These are phyloP conservation scores for Brasilioporus rufonigricans DNA, from an alignment of 768 basidiomycete species.

Conservation along the genomic window DNA sequence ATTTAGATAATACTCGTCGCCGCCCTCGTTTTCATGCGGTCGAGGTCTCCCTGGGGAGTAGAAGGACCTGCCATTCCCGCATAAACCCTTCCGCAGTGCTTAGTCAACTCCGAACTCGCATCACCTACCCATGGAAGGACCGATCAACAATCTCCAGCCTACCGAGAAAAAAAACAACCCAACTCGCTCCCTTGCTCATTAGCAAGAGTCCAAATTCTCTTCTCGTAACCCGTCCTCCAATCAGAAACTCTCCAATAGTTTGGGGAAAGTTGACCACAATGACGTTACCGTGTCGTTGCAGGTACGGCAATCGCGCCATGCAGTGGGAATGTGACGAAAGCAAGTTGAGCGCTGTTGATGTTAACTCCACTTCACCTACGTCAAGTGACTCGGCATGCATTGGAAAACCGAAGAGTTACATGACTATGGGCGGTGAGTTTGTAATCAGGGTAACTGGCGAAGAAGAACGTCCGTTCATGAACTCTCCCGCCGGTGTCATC, in stretches of 20 bases:
- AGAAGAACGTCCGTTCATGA: not conserved
- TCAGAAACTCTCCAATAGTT: not conserved
- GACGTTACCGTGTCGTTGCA: not conserved
- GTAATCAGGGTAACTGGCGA: not conserved
- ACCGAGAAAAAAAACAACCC: not conserved
- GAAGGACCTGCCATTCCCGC: too few relatives aligned
- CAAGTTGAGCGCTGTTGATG: not conserved
- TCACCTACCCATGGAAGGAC: too few relatives aligned
- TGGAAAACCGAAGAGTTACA: slow-evolving; percentile 11
- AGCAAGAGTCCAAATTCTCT: not conserved
- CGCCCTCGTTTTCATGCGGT: too few relatives aligned
- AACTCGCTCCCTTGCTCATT: not conserved
- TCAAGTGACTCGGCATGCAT: not conserved
- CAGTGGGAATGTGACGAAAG: not conserved
- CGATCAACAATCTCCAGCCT: too few relatives aligned
- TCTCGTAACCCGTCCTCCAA: not conserved
- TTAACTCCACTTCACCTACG: not conserved
- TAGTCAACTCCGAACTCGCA: too few relatives aligned
- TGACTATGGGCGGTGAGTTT: not conserved
- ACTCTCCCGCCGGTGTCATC: not conserved
- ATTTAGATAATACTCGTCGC: too few relatives aligned
- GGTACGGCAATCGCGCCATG: not conserved
- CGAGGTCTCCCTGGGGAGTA: too few relatives aligned
- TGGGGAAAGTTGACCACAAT: not conserved
- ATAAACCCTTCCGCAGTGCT: too few relatives aligned